Conservation (phyloP, 2,329 filamentous ascomycete species). For the Daldinia sp. region DNA sequence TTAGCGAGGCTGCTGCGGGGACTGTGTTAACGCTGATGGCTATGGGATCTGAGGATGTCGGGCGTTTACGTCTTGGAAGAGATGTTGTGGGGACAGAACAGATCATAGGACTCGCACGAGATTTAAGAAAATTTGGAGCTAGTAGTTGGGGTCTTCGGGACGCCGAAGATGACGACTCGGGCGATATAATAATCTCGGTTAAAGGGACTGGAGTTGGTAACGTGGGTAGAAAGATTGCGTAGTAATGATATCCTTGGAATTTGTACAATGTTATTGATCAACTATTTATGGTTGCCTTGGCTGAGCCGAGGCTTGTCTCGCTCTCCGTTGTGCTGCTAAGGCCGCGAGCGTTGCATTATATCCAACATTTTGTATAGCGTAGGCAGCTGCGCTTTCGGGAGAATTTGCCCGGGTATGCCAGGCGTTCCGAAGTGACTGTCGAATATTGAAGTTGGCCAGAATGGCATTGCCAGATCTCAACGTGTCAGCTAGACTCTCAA, state of each 20-base stretch:
- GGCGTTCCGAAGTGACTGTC: conserved; percentile 62
- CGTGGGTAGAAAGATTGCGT: conserved; percentile 88
- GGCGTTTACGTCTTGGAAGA: conserved; percentile 82
- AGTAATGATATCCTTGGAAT: conserved; percentile 50
- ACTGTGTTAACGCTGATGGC: conserved; percentile 92
- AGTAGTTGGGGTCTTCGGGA: conserved; percentile 92
- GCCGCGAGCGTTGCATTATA: conserved; percentile 68
- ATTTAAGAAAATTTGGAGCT: conserved; percentile 88
- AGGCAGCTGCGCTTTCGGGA: conserved; percentile 60
- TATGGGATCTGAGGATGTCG: conserved; percentile 97
- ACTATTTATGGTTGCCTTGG: conserved; percentile 44
- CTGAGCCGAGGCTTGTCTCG: conserved; percentile 50
- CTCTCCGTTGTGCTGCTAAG: conserved; percentile 60
- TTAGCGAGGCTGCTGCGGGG: conserved; percentile 75
- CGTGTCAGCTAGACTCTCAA: conserved; percentile 55
- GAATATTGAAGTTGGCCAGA: conserved; percentile 65
- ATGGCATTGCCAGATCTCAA: conserved; percentile 68
- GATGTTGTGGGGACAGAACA: conserved; percentile 86
- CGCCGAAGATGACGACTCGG: conserved; percentile 72
- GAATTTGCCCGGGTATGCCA: conserved; percentile 56
- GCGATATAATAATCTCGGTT: conserved; percentile 86
- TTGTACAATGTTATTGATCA: conserved; percentile 46
- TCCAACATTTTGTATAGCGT: conserved; percentile 65
- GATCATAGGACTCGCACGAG: conserved; percentile 82
- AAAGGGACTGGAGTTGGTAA: conserved; percentile 96